Evolutionary conservation across 1,284 basidiomycete genomes (phyloP).

Genomic region (Pterulicium gracile): DNA sequence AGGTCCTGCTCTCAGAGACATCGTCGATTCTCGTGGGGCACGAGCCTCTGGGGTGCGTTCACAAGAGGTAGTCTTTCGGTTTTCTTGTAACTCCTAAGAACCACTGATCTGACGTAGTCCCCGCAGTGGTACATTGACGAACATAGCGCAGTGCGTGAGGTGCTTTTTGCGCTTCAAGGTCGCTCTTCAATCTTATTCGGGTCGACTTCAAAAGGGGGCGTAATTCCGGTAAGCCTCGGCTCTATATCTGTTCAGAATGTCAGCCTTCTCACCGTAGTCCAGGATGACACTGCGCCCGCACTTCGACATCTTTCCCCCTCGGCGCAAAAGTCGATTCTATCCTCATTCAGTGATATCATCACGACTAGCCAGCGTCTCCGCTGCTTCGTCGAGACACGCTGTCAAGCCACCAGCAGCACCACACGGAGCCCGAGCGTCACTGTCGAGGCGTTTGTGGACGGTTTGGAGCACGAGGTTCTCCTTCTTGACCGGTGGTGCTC

Average conservation of each 20-base stretch:
- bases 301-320: conserved; percentile 53
- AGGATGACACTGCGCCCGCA: conserved; percentile 35
- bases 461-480: conserved; percentile 48
- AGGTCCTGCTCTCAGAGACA: no score
- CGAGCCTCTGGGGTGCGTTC: no score
- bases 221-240: neutral
- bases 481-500: conserved; percentile 64
- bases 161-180: conserved; percentile 65
- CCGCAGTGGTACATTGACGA: conserved; percentile 57
- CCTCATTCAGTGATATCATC: conserved; percentile 41
- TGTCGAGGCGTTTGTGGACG: conserved; percentile 73
- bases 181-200: conserved; percentile 14
- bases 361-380: conserved; percentile 53
- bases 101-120: no score
- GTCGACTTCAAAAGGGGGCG: neutral
- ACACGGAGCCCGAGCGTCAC: conserved; percentile 34
- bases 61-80: no score
- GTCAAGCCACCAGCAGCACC: conserved; percentile 11
- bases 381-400: conserved; percentile 36
- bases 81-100: no score
- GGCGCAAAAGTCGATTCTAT: conserved; percentile 53
- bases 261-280: neutral
- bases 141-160: conserved; percentile 61
- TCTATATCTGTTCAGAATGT: neutral
- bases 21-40: no score